Conservation (phyloP, 2,329 filamentous ascomycete species). For the Aspergillus tanneri region DNA sequence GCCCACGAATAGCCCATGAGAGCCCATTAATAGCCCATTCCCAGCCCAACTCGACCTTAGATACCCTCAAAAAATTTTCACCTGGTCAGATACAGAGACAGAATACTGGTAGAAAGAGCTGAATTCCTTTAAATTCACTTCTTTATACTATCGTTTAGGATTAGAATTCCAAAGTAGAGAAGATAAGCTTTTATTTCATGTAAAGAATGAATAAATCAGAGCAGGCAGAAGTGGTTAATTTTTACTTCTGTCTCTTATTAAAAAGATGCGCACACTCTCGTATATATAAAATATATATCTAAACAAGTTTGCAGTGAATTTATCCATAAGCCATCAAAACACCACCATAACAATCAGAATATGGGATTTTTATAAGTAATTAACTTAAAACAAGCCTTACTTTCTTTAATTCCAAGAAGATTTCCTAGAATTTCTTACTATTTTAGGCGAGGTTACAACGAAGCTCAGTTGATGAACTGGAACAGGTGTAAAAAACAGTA, state of each 20-base stretch:
- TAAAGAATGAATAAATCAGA: neutral
- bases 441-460: neutral
- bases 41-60: neutral
- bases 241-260: neutral
- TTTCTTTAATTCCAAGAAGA: neutral
- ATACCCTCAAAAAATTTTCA: neutral
- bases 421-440: neutral
- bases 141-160: neutral
- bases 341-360: neutral
- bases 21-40: neutral
- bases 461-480: neutral
- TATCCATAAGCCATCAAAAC: neutral
- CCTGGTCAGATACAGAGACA: neutral
- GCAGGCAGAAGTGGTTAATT: neutral
- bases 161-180: neutral
- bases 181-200: neutral
- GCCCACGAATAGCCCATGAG: neutral
- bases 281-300: neutral
- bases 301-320: neutral
- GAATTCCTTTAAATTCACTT: neutral
- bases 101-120: neutral
- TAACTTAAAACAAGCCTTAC: neutral
- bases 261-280: neutral
- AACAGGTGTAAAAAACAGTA: neutral
- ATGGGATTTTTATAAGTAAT: neutral